Evolutionary conservation across 2,329 filamentous ascomycete species (phyloP), one percentile per base, ranked within the genome.

Genomic region (Chaetomium sp.): DNA sequence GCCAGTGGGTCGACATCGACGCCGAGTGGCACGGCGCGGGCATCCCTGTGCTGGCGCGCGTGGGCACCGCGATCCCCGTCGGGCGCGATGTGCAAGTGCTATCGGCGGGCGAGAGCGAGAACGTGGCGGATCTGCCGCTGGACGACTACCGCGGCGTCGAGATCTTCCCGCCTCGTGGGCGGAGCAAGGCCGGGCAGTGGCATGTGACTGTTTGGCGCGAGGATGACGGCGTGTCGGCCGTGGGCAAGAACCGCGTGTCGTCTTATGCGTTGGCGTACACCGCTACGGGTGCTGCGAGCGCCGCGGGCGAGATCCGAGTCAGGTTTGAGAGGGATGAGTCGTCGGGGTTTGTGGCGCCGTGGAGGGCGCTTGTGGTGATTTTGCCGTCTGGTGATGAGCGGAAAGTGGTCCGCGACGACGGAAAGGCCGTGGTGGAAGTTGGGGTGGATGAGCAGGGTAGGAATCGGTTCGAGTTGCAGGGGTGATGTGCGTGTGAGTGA

Each of bases 11-110:
- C 4, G 50, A 52, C 42, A 46, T 52, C 14, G 50, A 52, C 42
- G 50, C 50, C 33, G 50, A 52, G 50, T 52, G 50, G 50, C 50
- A 52, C 43, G 50, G 50, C 42, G 9, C 50, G 3, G 50, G 50
- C 14, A 52, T 52, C 5, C 50, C 50, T 2, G 36, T 52, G 2
- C 12, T 52, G 42, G 50, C 50, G 2, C 9, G 12, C 5, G 42
- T 46, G 19, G 50, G 50, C 0, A 34, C 50, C 0, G 50, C 50
- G 12, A 40, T 52, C 35, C 50, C 50, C 19, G 42, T 52, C 11
- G 50, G 50, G 7, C 14, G 12, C 6, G 42, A 52, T 8, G 50
- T 52, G 4, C 50, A 52, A 36, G 50, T 52, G 5, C 50, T 52
- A 14, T 52, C 50, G 7, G 34, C 50, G 10, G 50, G 50, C 1